A percentile compares a stretch with the other conserved stretches of the same genome.
These are phyloP conservation scores for Phytopythium litorale DNA, from an alignment of 352 stramenopile species.

Conservation along the genomic window DNA sequence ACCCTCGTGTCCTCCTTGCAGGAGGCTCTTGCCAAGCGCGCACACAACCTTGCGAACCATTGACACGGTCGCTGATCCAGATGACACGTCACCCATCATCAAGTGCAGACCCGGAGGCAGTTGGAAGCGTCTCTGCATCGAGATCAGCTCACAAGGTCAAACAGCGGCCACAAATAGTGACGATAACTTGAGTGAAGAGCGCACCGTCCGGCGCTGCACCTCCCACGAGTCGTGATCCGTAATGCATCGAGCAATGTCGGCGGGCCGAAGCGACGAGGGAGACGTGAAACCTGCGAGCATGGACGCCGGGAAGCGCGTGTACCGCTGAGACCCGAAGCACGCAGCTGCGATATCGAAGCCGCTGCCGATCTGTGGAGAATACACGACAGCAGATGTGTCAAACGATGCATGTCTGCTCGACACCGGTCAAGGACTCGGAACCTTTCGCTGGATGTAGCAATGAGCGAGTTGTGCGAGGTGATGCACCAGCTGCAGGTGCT, in stretches of 20 bases:
- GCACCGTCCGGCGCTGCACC: slow-evolving; percentile 44
- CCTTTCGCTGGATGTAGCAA: slow-evolving; percentile 95
- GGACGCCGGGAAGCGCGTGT: slow-evolving; percentile 83
- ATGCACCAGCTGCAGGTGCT: slow-evolving; percentile 75
- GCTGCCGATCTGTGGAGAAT: slow-evolving; percentile 81
- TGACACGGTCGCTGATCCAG: slow-evolving; percentile 88
- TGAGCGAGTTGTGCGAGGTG: slow-evolving; percentile 95
- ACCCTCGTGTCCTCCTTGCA: background rate
- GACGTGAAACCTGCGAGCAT: slow-evolving; percentile 51
- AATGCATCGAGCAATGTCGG: slow-evolving; percentile 53
- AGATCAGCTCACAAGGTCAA: slow-evolving; percentile 1
- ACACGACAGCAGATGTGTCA: background rate
- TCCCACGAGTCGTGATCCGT: slow-evolving; percentile 37
- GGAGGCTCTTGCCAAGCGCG: no score
- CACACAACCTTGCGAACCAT: slow-evolving; percentile 75
- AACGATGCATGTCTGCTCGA: background rate
- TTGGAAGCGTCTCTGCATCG: slow-evolving; percentile 42
- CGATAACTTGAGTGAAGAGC: background rate
- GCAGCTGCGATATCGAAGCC: slow-evolving; percentile 96
- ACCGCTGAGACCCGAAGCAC: slow-evolving; percentile 93
- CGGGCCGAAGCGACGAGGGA: slow-evolving; percentile 42
- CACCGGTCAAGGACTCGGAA: slow-evolving; percentile 8
- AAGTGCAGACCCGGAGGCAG: slow-evolving; percentile 80
- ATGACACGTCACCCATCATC: slow-evolving; percentile 95
- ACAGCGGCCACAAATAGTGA: background rate